Evolutionary conservation across 176 grass and related monocot species (phyloP).

Genomic region (Aechmea fasciata): DNA sequence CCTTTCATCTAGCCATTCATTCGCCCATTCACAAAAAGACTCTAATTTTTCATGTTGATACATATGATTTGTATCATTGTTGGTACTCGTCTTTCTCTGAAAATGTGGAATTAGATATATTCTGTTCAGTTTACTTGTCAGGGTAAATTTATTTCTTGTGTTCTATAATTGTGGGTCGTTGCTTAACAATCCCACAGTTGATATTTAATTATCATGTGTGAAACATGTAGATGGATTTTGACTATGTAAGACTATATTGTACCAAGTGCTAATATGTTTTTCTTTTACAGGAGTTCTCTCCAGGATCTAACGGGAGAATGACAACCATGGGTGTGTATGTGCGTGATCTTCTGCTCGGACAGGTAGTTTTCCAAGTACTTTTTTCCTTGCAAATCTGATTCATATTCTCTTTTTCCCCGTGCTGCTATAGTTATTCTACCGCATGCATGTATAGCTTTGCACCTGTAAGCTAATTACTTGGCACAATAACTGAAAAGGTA

Average conservation of each 20-base stretch:
- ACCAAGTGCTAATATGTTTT: slow-evolving; percentile 11
- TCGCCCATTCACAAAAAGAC: too few relatives aligned
- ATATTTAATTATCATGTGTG: too few relatives aligned
- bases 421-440: neutral
- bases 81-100: too few relatives aligned
- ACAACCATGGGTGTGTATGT: slow-evolving; percentile 96
- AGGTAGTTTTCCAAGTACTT: slow-evolving; percentile 41
- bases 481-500: slow-evolving; percentile 42
- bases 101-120: too few relatives aligned
- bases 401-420: neutral
- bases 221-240: too few relatives aligned
- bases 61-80: too few relatives aligned
- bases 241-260: slow-evolving; percentile 4
- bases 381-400: neutral
- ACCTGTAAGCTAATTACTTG: slow-evolving; percentile 38
- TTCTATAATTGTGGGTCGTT: too few relatives aligned
- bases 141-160: too few relatives aligned
- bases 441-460: slow-evolving; percentile 11
- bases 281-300: slow-evolving; percentile 73
- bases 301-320: slow-evolving; percentile 70
- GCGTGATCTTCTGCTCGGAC: slow-evolving; percentile 91
- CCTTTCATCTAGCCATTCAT: too few relatives aligned
- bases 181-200: too few relatives aligned
- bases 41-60: too few relatives aligned
- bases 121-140: too few relatives aligned